phyloP scores from a whole-genome alignment of 768 basidiomycete genomes.

The Amanita subjunquillea region DNA sequence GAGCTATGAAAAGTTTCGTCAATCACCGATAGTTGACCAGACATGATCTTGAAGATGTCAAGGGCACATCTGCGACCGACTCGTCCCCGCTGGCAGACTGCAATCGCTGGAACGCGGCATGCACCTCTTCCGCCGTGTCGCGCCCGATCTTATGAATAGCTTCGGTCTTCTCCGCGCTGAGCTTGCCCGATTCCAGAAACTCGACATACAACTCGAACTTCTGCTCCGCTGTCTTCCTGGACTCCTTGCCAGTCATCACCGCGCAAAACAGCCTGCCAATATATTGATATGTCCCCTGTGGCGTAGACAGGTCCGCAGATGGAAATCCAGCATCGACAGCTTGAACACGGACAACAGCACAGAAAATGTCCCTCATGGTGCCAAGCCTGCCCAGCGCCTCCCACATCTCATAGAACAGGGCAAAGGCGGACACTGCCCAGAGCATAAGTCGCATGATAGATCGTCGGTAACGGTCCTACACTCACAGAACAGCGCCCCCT shows the following conservation, averaged over 20 bases:
- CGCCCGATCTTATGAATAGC: not conserved
- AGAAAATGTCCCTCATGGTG: not conserved
- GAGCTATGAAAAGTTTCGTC: too few relatives aligned
- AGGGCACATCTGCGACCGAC: too few relatives aligned
- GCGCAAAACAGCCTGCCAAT: not conserved
- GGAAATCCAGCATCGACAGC: not conserved
- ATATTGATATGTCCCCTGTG: not conserved
- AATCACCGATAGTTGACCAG: too few relatives aligned
- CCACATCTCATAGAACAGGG: not conserved
- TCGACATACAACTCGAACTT: not conserved
- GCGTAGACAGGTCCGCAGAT: not conserved
- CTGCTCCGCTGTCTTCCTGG: not conserved
- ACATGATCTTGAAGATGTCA: too few relatives aligned
- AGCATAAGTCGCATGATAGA: too few relatives aligned
- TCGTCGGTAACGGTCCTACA: not conserved
- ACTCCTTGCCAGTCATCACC: not conserved
- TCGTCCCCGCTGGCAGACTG: too few relatives aligned
- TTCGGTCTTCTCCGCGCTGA: not conserved
- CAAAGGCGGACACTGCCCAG: not conserved
- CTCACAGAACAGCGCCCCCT: not conserved
- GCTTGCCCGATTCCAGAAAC: not conserved
- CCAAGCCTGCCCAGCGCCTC: not conserved
- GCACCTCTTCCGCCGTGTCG: not conserved
- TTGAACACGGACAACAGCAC: not conserved
- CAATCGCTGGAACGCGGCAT: too few relatives aligned